These are phyloP conservation scores for Yarrowia porcina DNA, from an alignment of 805 yeast species.

Conservation along the genomic window DNA sequence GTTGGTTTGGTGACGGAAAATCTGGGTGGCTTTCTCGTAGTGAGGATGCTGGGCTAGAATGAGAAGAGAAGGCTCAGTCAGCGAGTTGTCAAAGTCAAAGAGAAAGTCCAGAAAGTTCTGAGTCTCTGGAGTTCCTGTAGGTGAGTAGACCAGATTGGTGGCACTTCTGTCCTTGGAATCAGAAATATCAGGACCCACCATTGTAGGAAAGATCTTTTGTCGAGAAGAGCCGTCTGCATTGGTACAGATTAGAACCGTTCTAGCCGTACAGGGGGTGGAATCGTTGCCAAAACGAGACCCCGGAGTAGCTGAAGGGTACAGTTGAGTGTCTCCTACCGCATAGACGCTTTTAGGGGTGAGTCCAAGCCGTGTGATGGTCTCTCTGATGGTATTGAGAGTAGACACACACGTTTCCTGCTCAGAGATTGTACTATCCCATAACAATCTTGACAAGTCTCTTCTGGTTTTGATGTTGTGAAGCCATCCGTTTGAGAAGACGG, in stretches of 20 bases:
- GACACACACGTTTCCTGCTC: constrained; percentile 3
- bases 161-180: background rate
- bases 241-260: background rate
- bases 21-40: constrained; percentile 15
- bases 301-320: constrained; percentile 5
- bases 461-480: constrained; percentile 5
- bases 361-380: background rate
- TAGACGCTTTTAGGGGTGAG: constrained; percentile 7
- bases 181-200: background rate
- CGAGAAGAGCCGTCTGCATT: constrained; percentile 1
- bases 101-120: constrained; percentile 11
- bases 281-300: constrained; percentile 8
- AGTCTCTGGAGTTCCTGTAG: constrained; percentile 10
- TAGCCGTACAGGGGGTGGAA: background rate
- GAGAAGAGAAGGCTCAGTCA: background rate
- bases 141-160: background rate
- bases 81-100: constrained; percentile 3
- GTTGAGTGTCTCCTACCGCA: background rate
- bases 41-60: constrained; percentile 12
- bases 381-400: background rate
- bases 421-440: constrained; percentile 1
- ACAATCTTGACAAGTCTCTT: background rate
- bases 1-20: constrained; percentile 15
- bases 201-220: background rate
- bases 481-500: constrained; percentile 13